Conservation (phyloP, 2,329 filamentous ascomycete genomes). For the Monilinia vaccinii-corymbosi region DNA sequence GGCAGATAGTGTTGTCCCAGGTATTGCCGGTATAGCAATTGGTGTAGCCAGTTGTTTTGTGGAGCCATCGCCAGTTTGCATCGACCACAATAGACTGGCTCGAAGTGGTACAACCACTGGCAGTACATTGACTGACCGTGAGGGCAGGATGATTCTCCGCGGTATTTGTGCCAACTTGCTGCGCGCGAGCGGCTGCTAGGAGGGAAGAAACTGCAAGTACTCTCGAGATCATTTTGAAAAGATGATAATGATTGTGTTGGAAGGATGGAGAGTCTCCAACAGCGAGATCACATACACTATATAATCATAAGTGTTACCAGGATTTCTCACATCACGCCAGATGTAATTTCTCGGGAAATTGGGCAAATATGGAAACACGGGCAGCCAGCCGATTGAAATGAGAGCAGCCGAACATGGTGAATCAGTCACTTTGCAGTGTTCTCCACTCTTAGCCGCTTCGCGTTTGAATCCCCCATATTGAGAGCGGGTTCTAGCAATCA, state of each 20-base stretch:
- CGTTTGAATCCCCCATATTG: background rate
- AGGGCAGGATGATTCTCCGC: slow-evolving; percentile 44
- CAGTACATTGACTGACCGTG: slow-evolving; percentile 42
- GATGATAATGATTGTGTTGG: slow-evolving; percentile 1
- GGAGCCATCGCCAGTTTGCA: slow-evolving; percentile 51
- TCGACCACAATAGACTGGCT: slow-evolving; percentile 44
- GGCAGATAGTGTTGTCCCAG: slow-evolving; percentile 36
- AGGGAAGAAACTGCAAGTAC: slow-evolving; percentile 35
- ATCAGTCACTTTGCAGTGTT: slow-evolving; percentile 1
- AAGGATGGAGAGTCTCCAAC: background rate
- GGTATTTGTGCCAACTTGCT: slow-evolving; percentile 39
- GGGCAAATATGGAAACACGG: slow-evolving; percentile 21
- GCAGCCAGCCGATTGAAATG: slow-evolving; percentile 20
- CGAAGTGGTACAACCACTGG: slow-evolving; percentile 39
- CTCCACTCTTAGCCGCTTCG: background rate
- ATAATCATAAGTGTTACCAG: slow-evolving; percentile 10
- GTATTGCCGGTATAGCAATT: slow-evolving; percentile 37
- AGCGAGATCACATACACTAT: slow-evolving; percentile 19
- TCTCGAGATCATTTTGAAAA: slow-evolving; percentile 26
- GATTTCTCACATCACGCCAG: background rate
- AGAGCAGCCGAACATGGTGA: slow-evolving; percentile 15
- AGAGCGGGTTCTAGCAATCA: background rate
- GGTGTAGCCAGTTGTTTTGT: slow-evolving; percentile 35
- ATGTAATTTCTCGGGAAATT: background rate
- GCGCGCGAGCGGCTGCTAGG: slow-evolving; percentile 37